Evolutionary conservation across 106 monocot species (phyloP), one percentile per base, ranked within the genome.

Genomic region (Platanthera guangdongensis): DNA sequence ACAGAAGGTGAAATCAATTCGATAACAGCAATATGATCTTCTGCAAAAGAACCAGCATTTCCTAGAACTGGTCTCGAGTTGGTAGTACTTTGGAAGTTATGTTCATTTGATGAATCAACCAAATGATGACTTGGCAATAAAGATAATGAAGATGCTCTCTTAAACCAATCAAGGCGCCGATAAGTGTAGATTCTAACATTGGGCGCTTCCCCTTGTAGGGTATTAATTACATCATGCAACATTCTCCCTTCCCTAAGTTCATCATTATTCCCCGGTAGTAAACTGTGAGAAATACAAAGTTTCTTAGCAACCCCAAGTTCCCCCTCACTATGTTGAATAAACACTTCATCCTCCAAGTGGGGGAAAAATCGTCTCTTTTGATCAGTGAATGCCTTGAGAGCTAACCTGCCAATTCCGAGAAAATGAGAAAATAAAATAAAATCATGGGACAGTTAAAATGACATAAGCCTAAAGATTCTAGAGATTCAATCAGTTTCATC

Each of bases 301-400:
- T 79, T 97, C 75, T 94, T 91, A 8, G 84, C 75, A 57, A 68
- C 32, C 21, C 84, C 77, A 78, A 79, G 45, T 39, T 86, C 87
- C 52, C 62, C 83, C 22, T 82, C 78, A 73, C 49, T 67, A 21
- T 50, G n/a, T 82, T 78, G 88, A 39, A 45, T 72, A 68, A 72
- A 73, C 47, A 78, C 47, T 63, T 96, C 87, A 60, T 91, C 91
- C 79, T 99, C 94, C 55, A 99, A 81, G 59, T 94, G 94, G 74
- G 97, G 94, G 57, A 99, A 99, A 86, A 90, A 99, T 5, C 86
- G 86, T 74, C 83, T 89, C 77, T 99, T 99, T 82, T 99, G 94
- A 69, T 99, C 92, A 75, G 84, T 88, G 70, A 99, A 99, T 78
- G 94, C 94, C 74, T 99, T 99, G 15, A 99, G 86, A 75, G 97